A percentile compares a stretch with the other conserved stretches of the same genome.
phyloP scores from a whole-genome alignment of 2,329 filamentous ascomycete genomes.

The Fusarium pseudograminearum region DNA sequence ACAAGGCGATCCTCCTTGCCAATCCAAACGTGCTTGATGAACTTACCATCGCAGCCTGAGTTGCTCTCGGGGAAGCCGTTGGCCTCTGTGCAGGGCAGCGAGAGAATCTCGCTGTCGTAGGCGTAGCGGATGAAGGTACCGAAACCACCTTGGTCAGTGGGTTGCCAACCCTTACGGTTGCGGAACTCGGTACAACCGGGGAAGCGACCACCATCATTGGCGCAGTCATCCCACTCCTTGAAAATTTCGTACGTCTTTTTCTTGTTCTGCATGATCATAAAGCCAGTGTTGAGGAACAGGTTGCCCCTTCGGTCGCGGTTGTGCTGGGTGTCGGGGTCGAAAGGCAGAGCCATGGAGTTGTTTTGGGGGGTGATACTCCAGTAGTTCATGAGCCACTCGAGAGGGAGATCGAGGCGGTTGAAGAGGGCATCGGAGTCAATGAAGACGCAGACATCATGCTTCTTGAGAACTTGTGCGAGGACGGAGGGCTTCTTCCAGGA shows the following conservation, averaged over 20 bases:
- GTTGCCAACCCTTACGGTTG: slow-evolving; percentile 51
- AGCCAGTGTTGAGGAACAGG: slow-evolving; percentile 64
- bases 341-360: slow-evolving; percentile 58
- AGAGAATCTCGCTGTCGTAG: slow-evolving; percentile 54
- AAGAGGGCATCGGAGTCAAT: slow-evolving; percentile 61
- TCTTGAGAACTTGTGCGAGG: slow-evolving; percentile 56
- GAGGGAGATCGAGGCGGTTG: slow-evolving; percentile 57
- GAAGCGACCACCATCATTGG: slow-evolving; percentile 54
- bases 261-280: slow-evolving; percentile 66
- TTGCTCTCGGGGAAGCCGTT: slow-evolving; percentile 58
- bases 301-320: slow-evolving; percentile 58
- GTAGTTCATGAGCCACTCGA: slow-evolving; percentile 63
- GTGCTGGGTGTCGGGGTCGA: slow-evolving; percentile 53
- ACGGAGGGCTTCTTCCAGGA: slow-evolving; percentile 62
- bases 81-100: slow-evolving; percentile 57
- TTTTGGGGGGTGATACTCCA: slow-evolving; percentile 55
- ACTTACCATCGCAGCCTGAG: slow-evolving; percentile 55
- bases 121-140: slow-evolving; percentile 59
- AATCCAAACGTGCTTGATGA: slow-evolving; percentile 60
- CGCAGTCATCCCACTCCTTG: slow-evolving; percentile 60
- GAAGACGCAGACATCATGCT: slow-evolving; percentile 58
- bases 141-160: slow-evolving; percentile 59
- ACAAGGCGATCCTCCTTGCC: slow-evolving; percentile 56
- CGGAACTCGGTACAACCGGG: slow-evolving; percentile 56
- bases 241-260: slow-evolving; percentile 61